Base-by-base conservation (phyloP, 495 filamentous ascomycete species). In the Penicillium paradoxum region DNA sequence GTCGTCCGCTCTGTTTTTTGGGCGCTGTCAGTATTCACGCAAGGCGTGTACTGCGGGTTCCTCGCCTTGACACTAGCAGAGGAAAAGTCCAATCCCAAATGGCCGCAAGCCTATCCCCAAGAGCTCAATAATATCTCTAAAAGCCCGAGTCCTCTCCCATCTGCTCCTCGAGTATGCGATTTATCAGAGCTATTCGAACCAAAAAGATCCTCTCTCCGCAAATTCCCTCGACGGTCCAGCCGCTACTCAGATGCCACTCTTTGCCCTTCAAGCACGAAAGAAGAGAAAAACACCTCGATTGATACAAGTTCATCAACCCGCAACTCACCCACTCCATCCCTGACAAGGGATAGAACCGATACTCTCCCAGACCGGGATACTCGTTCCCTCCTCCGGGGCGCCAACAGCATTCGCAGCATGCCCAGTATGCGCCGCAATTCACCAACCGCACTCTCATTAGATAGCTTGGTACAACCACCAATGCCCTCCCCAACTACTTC, bases 241-340 rank as follows among this genome's bases (percentile, higher is more conserved):
- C 69, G 72, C 1, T 69, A 67, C 47, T 75, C 72, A 2, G 70
- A 66, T 1, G 58, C 56, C 33, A 74, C 70, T 18, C 41, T 75
- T 2, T 63, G 62, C 38, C 59, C 62, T n/a, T 59, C 60, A 10
- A 55, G 59, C 36, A 58, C 58, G 24, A 58, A 59, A 13, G 47
- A 56, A 22, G 48, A 51, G 41, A 67, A 66, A 25, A 21, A 58
- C n/a, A 53, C 51, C 49, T 68, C 67, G 10, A 34, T 69, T 37
- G 67, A 73, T 4, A 56, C 55, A 2, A 59, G 49, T 27, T 58
- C 60, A 4, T 59, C 57, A 4, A 49, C 48, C 6, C 9, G 53
- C n/a, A 44, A 59, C 10, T 55, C 59, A 22, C 55, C 53, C 1
- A 49, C 60, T 3, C 49, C 29, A 25, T 59, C 56, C 15, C 46